phyloP scores from a whole-genome alignment of 805 yeast species.

The Yamadazyma laniorum region DNA sequence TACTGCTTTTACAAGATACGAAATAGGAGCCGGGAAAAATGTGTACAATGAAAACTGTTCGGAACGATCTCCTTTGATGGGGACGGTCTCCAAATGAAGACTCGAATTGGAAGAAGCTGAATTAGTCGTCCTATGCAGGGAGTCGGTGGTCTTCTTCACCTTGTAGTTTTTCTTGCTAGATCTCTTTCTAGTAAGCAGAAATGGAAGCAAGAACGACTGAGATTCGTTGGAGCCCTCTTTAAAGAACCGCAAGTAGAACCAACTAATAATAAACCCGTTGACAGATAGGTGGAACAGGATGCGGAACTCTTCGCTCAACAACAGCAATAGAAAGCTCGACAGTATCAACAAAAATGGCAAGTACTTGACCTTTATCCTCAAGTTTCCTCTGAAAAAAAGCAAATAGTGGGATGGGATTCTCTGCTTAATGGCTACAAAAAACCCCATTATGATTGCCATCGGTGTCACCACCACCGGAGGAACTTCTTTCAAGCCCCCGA shows the following conservation, averaged over 20 bases:
- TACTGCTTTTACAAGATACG: conserved; percentile 22
- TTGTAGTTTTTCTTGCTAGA: conserved; percentile 16
- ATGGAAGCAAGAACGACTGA: conserved; percentile 43
- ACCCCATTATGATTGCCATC: conserved; percentile 54
- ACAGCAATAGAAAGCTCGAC: conserved; percentile 22
- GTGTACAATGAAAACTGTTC: conserved; percentile 36
- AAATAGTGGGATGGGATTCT: conserved; percentile 61
- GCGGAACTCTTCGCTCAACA: conserved; percentile 27
- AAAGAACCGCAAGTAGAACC: conserved; percentile 40
- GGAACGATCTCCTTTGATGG: conserved; percentile 26
- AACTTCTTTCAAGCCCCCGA: conserved; percentile 18
- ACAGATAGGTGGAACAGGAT: conserved; percentile 22
- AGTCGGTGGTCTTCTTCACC: conserved; percentile 9
- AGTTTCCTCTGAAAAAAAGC: conserved; percentile 44
- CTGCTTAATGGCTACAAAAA: conserved; percentile 65
- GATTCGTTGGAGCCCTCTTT: conserved; percentile 43
- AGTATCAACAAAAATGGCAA: conserved; percentile 33
- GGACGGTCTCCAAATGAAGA: conserved; percentile 19
- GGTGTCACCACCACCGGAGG: conserved; percentile 53
- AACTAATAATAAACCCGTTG: conserved; percentile 35
- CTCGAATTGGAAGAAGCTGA: conserved; percentile 4
- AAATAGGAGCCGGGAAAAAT: conserved; percentile 42
- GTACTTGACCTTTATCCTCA: conserved; percentile 44
- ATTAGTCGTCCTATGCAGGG: neutral
- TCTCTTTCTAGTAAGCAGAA: conserved; percentile 18